These are phyloP conservation scores for Tilletia indica DNA, from an alignment of 1,284 basidiomycete genomes.

Conservation along the genomic window DNA sequence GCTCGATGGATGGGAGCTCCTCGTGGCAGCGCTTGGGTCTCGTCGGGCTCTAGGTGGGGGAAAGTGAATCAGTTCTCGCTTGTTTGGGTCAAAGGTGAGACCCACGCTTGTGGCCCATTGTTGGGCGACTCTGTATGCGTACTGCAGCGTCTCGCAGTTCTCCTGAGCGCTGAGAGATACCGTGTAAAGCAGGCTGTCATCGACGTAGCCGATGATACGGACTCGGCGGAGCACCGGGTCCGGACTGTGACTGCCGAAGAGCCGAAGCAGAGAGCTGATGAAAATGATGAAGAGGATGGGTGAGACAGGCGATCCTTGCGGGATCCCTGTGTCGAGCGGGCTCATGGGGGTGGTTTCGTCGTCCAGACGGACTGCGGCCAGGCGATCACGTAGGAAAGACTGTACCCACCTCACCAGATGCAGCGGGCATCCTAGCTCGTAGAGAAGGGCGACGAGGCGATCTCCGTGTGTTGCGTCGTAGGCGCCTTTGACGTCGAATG, in stretches of 20 bases:
- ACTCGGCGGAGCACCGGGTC: neutral
- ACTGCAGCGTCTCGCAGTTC: neutral
- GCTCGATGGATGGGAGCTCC: neutral
- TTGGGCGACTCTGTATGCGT: neutral
- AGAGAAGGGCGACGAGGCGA: neutral
- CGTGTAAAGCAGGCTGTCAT: neutral
- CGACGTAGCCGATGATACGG: neutral
- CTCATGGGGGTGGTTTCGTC: neutral
- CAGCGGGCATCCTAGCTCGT: neutral
- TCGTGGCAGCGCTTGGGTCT: neutral
- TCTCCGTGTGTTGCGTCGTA: too few relatives aligned
- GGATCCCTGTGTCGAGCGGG: neutral
- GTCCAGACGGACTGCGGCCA: neutral
- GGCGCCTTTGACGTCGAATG: too few relatives aligned
- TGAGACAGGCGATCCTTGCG: neutral
- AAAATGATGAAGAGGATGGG: slow-evolving; percentile 9
- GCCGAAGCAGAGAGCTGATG: slow-evolving; percentile 1
- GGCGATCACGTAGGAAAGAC: too few relatives aligned
- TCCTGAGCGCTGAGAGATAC: neutral
- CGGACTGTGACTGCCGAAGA: neutral
- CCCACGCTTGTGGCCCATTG: neutral
- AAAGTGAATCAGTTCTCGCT: neutral
- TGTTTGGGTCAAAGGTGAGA: neutral
- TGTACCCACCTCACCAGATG: neutral
- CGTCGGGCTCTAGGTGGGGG: neutral